phyloP scores from a whole-genome alignment of 305 asterid genomes.

The Fraxinus albicans region DNA sequence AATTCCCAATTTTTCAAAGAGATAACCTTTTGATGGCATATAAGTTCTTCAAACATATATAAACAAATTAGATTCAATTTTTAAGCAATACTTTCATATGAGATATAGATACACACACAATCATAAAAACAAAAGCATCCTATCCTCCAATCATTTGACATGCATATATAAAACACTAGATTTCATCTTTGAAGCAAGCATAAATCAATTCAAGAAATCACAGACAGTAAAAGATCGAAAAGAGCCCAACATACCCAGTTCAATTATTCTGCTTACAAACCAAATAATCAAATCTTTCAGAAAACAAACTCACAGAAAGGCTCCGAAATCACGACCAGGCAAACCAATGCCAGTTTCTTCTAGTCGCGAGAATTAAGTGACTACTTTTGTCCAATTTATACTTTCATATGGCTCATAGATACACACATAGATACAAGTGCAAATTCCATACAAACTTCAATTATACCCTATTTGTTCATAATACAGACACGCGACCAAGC shows the following conservation, averaged over 20 bases:
- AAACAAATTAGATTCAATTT: background rate
- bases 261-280: background rate
- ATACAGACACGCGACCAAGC: background rate
- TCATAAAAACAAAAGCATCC: background rate
- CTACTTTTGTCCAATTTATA: background rate
- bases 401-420: background rate
- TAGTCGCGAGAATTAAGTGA: background rate
- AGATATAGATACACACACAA: background rate
- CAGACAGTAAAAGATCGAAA: background rate
- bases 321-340: background rate
- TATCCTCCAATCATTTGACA: background rate
- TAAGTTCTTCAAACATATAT: background rate
- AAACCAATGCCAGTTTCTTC: background rate
- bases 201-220: background rate
- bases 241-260: background rate
- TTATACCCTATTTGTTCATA: background rate
- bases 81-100: background rate
- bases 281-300: background rate
- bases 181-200: no score
- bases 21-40: no score
- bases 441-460: background rate
- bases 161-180: no score
- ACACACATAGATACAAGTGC: background rate
- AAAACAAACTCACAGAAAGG: background rate
- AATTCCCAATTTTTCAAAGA: background rate